phyloP scores from a whole-genome alignment of 805 yeast genomes.

The Starmerella cellae region DNA sequence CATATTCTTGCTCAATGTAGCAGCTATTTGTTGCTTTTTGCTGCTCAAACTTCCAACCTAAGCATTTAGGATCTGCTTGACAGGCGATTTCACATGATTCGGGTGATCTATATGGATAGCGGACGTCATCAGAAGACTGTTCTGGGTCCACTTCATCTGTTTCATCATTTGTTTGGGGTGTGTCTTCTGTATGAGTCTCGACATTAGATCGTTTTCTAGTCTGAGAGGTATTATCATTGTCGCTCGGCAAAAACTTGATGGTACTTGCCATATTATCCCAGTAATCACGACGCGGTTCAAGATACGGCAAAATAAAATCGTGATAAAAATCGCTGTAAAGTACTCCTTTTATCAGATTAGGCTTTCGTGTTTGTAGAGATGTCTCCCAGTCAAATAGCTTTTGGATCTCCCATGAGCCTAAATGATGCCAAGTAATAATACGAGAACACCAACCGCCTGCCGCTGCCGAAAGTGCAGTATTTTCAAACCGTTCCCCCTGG shows the following conservation, averaged over 20 bases:
- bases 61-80: conserved; percentile 6
- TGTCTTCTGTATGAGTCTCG: neutral
- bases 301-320: conserved; percentile 27
- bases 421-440: conserved; percentile 27
- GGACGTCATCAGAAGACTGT: too few relatives aligned
- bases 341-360: conserved; percentile 19
- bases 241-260: neutral
- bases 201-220: conserved; percentile 16
- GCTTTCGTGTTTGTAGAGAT: conserved; percentile 4
- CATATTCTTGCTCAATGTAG: conserved; percentile 1
- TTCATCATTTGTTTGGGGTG: neutral
- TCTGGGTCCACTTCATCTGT: conserved; percentile 2
- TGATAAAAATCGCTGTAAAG: conserved; percentile 25
- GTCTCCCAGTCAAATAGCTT: conserved; percentile 28
- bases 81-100: conserved; percentile 13
- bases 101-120: conserved; percentile 10
- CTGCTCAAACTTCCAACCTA: conserved; percentile 12
- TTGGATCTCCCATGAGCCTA: conserved; percentile 26
- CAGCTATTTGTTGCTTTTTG: conserved; percentile 5
- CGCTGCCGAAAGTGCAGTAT: conserved; percentile 12
- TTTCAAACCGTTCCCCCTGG: conserved; percentile 26
- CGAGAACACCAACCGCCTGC: conserved; percentile 26
- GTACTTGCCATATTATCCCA: conserved; percentile 20
- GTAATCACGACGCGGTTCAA: conserved; percentile 16
- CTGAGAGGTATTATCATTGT: conserved; percentile 1